Evolutionary conservation across 495 filamentous ascomycete genomes (phyloP).

Genomic region (Entonaema liquescens): DNA sequence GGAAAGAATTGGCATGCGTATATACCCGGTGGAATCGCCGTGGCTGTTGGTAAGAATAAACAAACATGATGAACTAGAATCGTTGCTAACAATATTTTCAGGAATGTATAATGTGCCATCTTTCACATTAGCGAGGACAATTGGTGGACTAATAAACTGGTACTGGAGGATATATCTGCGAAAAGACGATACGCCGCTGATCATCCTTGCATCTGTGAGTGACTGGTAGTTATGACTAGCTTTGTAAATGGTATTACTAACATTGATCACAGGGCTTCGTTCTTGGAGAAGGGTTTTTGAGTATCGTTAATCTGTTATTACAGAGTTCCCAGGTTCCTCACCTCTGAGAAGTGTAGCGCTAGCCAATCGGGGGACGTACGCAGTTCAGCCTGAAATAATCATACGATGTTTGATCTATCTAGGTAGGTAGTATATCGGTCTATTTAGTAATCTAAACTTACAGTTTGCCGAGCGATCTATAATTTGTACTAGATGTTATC

Average conservation of each 20-base stretch:
- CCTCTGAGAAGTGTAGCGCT: constrained; percentile 54
- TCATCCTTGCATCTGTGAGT: constrained; percentile 65
- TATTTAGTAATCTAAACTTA: constrained; percentile 1
- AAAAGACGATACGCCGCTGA: constrained; percentile 65
- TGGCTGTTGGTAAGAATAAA: constrained; percentile 74
- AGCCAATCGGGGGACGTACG: neutral
- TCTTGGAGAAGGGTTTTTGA: constrained; percentile 91
- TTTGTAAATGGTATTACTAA: neutral
- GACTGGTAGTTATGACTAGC: neutral
- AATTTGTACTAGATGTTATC: neutral
- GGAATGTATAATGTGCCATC: constrained; percentile 98
- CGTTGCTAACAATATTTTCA: constrained; percentile 45
- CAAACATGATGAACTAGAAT: neutral
- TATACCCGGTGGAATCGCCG: constrained; percentile 93
- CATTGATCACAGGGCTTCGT: constrained; percentile 72
- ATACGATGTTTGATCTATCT: constrained; percentile 3
- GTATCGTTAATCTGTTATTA: constrained; percentile 87
- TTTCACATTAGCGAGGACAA: constrained; percentile 89
- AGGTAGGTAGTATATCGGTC: constrained; percentile 9
- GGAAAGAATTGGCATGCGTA: constrained; percentile 63
- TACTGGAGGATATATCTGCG: constrained; percentile 70
- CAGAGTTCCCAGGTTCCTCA: constrained; percentile 83
- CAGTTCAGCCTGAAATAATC: constrained; percentile 4
- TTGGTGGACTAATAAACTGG: constrained; percentile 86
- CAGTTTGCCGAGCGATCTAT: neutral